Percentiles rank a stretch among this genome's conserved stretches.
These are phyloP conservation scores for Trichoderma parareesei DNA, from an alignment of 495 filamentous ascomycete species.

Conservation along the genomic window DNA sequence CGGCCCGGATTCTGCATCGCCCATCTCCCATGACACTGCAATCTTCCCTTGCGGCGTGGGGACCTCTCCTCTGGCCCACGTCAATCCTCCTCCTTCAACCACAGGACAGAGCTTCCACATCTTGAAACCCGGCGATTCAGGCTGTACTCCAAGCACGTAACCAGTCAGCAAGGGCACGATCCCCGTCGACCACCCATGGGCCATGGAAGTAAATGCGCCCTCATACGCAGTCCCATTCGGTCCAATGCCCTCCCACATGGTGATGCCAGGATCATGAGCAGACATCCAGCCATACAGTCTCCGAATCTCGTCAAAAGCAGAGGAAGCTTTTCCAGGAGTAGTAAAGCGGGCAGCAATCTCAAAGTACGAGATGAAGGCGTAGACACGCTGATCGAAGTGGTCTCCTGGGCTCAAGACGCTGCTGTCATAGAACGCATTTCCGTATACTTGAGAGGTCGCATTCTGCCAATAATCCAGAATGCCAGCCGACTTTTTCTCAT, in stretches of 20 bases:
- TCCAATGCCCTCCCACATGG: constrained; percentile 37
- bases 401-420: constrained; percentile 22
- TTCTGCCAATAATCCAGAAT: constrained; percentile 28
- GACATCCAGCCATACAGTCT: constrained; percentile 41
- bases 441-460: constrained; percentile 26
- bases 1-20: not conserved
- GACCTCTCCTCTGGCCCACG: constrained; percentile 34
- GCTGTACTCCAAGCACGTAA: constrained; percentile 35
- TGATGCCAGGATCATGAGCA: constrained; percentile 33
- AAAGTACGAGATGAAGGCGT: constrained; percentile 44
- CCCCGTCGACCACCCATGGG: constrained; percentile 37
- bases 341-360: constrained; percentile 37
- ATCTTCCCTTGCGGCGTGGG: constrained; percentile 31
- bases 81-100: constrained; percentile 20
- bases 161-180: constrained; percentile 29
- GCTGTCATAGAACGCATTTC: constrained; percentile 41
- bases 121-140: constrained; percentile 29
- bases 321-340: constrained; percentile 19
- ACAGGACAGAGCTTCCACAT: constrained; percentile 29
- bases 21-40: constrained; percentile 26
- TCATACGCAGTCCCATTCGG: constrained; percentile 29
- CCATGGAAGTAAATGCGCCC: constrained; percentile 29
- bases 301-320: constrained; percentile 33
- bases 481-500: constrained; percentile 21
- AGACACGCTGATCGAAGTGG: constrained; percentile 35